Evolutionary conservation across 2,329 filamentous ascomycete species (phyloP).

Genomic region (Scedosporium boydii): DNA sequence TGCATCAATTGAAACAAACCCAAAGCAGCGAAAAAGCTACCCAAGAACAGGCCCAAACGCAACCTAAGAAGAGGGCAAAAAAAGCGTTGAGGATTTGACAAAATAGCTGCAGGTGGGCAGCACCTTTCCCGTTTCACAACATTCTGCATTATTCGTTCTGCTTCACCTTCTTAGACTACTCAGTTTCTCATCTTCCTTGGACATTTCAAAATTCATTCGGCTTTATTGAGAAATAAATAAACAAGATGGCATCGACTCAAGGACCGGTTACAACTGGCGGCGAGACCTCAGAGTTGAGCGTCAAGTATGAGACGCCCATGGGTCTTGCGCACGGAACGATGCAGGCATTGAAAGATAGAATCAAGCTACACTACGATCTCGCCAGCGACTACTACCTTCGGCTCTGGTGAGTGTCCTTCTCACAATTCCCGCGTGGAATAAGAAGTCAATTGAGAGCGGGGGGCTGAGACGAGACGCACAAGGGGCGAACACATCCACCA

Average conservation of each 20-base stretch:
- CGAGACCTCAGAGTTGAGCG: conserved; percentile 27
- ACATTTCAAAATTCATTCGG: no score
- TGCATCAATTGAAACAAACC: no score
- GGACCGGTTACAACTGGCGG: neutral
- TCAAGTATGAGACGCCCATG: conserved; percentile 34
- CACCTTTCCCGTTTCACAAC: no score
- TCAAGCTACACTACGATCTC: conserved; percentile 51
- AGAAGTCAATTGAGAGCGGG: neutral
- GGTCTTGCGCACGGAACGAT: conserved; percentile 35
- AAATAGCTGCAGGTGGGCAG: no score
- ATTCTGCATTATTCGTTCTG: no score
- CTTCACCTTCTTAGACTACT: no score
- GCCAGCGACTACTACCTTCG: conserved; percentile 53
- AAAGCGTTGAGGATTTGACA: no score
- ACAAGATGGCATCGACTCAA: neutral
- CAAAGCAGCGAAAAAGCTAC: no score
- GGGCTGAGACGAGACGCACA: neutral
- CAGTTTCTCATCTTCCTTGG: no score
- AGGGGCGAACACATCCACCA: conserved; percentile 58
- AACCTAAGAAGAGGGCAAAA: no score
- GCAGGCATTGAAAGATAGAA: conserved; percentile 44
- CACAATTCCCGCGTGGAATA: neutral
- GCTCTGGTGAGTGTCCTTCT: conserved; percentile 35
- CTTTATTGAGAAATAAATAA: neutral
- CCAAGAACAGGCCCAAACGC: no score